Base-by-base conservation (phyloP, 495 filamentous ascomycete genomes). In the Evernia prunastri region DNA sequence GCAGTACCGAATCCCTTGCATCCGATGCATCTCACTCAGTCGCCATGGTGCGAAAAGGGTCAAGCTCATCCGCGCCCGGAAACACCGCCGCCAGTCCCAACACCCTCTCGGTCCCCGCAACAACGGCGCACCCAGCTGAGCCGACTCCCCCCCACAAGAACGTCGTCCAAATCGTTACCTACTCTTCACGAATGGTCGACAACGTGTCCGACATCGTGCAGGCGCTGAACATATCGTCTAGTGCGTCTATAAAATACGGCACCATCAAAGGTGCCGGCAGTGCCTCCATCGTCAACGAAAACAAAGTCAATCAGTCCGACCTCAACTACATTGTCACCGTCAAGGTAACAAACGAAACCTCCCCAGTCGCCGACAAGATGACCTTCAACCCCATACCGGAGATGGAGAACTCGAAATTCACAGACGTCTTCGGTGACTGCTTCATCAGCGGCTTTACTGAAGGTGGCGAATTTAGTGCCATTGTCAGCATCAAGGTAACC, bases 251-350 rank as follows among this genome's bases (percentile, higher is more conserved):
- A 63, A 75, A 75, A 57, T 73, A 72, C 54, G 73, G 73, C 11
- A 75, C 71, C 27, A 70, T 75, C 51, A 70, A 75, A 56, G 73
- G 66, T 18, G 70, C 69, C 62, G 73, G 70, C 9, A 75, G 72
- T 56, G 64, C 73, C 5, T 70, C 69, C 17, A 72, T 71, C 54
- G 68, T 77, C 10, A 71, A 77, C 59, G 71, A 75, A 49, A 69
- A 56, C 42, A 77, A 76, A 45, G 66, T 76, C 56, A 71, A 72
- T 29, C 70, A 74, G 23, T 72, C 70, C 59, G 71, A 77, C 56
- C 65, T 77, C 5, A 77, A 76, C 60, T 75, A 72, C 56, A 65
- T 74, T 39, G 70, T 77, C 59, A 71, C 67, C 33, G 74, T 77
- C 57, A 76, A 75, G 37, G 74, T 77, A 31, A 72, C 71, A 37